A percentile compares a stretch with the other conserved stretches of the same genome.
phyloP scores from a whole-genome alignment of 83 land plant species.

The Picea abies region DNA sequence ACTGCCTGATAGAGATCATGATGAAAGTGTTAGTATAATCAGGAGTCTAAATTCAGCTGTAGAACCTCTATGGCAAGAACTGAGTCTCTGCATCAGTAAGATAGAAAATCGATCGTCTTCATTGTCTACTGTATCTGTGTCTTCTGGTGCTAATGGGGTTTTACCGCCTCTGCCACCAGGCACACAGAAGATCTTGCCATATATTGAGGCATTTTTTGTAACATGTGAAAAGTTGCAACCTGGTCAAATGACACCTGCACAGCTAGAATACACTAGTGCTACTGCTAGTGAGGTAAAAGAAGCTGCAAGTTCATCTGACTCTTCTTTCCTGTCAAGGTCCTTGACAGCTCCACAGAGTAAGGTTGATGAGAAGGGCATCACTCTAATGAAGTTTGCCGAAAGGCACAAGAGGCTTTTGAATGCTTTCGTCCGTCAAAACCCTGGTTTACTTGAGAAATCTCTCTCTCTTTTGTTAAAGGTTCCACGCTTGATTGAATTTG shows the following conservation, averaged over 20 bases:
- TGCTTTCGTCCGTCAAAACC: conserved; percentile 98
- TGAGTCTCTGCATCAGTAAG: conserved; percentile 87
- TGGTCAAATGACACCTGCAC: conserved; percentile 58
- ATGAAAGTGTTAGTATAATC: conserved; percentile 57
- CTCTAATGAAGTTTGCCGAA: conserved; percentile 88
- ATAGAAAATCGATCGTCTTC: conserved; percentile 77
- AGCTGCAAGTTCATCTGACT: conserved; percentile 43
- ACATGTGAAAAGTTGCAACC: conserved; percentile 93
- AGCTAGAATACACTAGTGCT: conserved; percentile 42
- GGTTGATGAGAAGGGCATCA: conserved; percentile 73
- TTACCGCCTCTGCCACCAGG: conserved; percentile 93
- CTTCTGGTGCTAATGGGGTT: conserved; percentile 35
- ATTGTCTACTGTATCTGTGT: conserved; percentile 38
- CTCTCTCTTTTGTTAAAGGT: conserved; percentile 89
- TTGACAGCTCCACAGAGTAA: conserved; percentile 27
- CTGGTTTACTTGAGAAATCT: conserved; percentile 95
- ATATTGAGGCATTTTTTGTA: conserved; percentile 98
- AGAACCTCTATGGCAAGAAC: conserved; percentile 91
- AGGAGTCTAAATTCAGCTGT: conserved; percentile 73
- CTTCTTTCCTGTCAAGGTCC: conserved; percentile 32
- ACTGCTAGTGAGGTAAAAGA: conserved; percentile 79
- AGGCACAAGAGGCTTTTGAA: conserved; percentile 91
- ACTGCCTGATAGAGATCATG: conserved; percentile 58
- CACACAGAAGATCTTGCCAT: conserved; percentile 88
- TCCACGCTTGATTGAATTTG: conserved; percentile 97